Base-by-base conservation (phyloP, 2,329 filamentous ascomycete species). In the Magnaporthiopsis incrustans region DNA sequence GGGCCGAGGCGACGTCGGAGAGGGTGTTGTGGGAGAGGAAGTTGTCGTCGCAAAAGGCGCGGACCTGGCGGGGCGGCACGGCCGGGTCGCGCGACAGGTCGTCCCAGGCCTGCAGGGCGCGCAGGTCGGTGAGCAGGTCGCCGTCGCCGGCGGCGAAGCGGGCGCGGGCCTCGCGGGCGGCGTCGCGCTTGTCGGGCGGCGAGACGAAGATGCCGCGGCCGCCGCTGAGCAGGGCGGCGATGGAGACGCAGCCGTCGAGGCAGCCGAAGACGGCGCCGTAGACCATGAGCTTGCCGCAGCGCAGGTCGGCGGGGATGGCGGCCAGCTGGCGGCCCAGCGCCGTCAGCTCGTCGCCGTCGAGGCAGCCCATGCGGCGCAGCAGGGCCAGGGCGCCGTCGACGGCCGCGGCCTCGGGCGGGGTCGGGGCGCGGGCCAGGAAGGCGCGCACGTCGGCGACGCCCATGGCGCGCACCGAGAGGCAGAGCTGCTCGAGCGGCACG, bases 221-320 rank as follows among this genome's bases (percentile, higher is more conserved):
- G 30, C 88, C 89, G 64, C 92, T 97, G n/a, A 99, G 82, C 57
- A 98, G 95, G 11, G 93, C 89, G 2, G 95, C 91, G 67, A 98
- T 93, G 3, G 90, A 92, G 64, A 98, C 83, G 68, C 89, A 92
- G 63, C 94, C 87, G 70, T 97, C 92, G 8, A 98, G 82, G 71
- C 94, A 98, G 44, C 91, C 91, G 71, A 99, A 98, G 65, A 96
- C 92, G 22, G 92, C 89, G 7, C 95, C 95, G 72, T 96, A 97
- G 4, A 99, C 91, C 83, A 99, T 92, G 44, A 99, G 82, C 76
- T 99, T 99, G 59, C 91, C 92, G 73, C 92, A 96, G 33, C 94
- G 87, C 60, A 99, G 82, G 72, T 99, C 95, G 0, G 94, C 91
- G 1, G 95, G 95, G 62, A 99, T 92, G 86, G 96, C 91, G 25